phyloP scores from a whole-genome alignment of 352 stramenopile genomes.

The Phytophthora pseudosyringae region DNA sequence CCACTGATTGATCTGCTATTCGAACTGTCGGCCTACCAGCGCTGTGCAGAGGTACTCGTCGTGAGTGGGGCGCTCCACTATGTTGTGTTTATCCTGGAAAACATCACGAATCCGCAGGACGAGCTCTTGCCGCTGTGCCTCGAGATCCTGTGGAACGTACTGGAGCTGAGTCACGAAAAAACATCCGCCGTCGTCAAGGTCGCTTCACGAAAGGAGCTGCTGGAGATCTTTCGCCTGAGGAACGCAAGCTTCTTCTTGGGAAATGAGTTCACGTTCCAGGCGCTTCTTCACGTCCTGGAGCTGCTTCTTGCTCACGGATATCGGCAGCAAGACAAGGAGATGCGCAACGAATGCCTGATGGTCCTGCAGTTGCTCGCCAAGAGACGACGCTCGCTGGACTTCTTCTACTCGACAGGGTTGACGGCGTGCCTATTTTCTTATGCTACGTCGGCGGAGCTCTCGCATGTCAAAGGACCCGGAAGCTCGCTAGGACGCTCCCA shows the following conservation, averaged over 20 bases:
- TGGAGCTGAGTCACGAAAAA: constrained; percentile 72
- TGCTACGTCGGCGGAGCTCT: constrained; percentile 58
- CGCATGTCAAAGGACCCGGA: constrained; percentile 10
- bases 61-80: constrained; percentile 68
- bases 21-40: constrained; percentile 71
- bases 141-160: constrained; percentile 77
- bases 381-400: constrained; percentile 50
- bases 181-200: constrained; percentile 47
- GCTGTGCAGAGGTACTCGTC: constrained; percentile 74
- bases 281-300: constrained; percentile 65
- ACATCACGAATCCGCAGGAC: constrained; percentile 60
- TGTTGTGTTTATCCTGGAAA: constrained; percentile 68
- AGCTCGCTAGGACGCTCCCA: background rate
- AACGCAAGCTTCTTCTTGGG: constrained; percentile 72
- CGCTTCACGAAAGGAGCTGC: constrained; percentile 57
- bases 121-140: constrained; percentile 77
- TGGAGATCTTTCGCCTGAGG: constrained; percentile 63
- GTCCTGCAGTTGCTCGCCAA: constrained; percentile 66
- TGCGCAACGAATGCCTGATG: constrained; percentile 81
- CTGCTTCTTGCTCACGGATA: constrained; percentile 64
- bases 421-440: constrained; percentile 71
- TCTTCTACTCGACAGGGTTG: constrained; percentile 67
- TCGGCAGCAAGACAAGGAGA: constrained; percentile 79
- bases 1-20: constrained; percentile 66
- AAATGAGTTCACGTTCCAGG: constrained; percentile 62